A percentile compares a stretch with the other conserved stretches of the same genome.
These are phyloP conservation scores for Aspergillus amoenus DNA, from an alignment of 2,329 filamentous ascomycete genomes.

Conservation along the genomic window DNA sequence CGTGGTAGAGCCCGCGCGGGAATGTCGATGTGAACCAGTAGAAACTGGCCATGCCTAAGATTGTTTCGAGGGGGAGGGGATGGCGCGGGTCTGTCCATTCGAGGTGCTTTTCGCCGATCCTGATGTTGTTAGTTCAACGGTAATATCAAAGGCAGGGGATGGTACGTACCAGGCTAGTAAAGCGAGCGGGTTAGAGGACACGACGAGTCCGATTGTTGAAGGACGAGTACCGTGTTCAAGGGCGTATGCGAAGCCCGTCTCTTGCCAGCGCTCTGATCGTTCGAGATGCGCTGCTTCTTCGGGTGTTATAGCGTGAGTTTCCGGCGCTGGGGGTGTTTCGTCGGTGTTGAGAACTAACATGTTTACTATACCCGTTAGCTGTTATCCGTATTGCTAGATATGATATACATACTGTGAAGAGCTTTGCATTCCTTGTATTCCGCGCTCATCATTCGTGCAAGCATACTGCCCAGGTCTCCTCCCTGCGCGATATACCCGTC, in stretches of 20 bases:
- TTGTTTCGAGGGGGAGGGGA: slow-evolving; percentile 29
- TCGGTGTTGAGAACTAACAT: neutral
- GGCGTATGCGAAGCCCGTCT: slow-evolving; percentile 3
- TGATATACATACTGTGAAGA: neutral
- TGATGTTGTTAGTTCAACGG: slow-evolving; percentile 16
- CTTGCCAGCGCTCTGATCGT: neutral
- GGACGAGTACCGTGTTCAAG: slow-evolving; percentile 3
- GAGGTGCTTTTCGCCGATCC: slow-evolving; percentile 41
- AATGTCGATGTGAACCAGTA: slow-evolving; percentile 43
- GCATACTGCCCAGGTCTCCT: slow-evolving; percentile 31
- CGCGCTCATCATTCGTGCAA: slow-evolving; percentile 25
- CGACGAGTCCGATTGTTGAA: neutral
- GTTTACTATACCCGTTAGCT: neutral
- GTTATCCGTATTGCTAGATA: neutral
- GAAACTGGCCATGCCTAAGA: slow-evolving; percentile 34
- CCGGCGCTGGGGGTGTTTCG: neutral
- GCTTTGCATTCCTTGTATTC: slow-evolving; percentile 32
- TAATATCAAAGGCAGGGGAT: neutral
- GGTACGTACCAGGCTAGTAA: slow-evolving; percentile 1
- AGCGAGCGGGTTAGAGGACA: slow-evolving; percentile 2
- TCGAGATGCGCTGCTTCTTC: neutral
- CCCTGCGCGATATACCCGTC: slow-evolving; percentile 32
- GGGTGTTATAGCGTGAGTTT: neutral
- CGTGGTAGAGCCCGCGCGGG: slow-evolving; percentile 32
- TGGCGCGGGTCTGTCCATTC: slow-evolving; percentile 34